Conservation (phyloP, 345 rosid genomes). For the Cochlearia excelsa region DNA sequence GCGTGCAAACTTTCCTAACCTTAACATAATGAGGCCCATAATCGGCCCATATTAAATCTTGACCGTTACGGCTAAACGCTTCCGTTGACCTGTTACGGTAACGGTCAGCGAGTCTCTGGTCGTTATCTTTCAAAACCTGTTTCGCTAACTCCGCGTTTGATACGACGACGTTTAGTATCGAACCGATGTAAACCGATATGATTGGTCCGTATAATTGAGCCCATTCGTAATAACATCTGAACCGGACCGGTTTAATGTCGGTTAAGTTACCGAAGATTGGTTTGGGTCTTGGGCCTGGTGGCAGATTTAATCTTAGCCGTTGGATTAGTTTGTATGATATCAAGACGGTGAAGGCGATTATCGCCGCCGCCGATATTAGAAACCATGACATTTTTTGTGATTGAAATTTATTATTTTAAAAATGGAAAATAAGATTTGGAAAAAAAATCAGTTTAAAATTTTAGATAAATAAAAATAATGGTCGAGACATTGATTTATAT, state of each 20-base stretch:
- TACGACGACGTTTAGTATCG: conserved; percentile 72
- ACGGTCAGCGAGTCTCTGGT: conserved; percentile 77
- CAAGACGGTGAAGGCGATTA: conserved; percentile 13
- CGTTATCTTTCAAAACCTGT: conserved; percentile 74
- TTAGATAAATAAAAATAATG: conserved; percentile 7
- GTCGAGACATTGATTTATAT: conserved; percentile 37
- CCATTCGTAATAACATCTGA: conserved; percentile 83
- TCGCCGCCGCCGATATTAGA: conserved; percentile 27
- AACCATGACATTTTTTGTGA: conserved; percentile 13
- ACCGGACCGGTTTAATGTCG: conserved; percentile 80
- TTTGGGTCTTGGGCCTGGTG: conserved; percentile 83
- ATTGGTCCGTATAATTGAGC: conserved; percentile 72
- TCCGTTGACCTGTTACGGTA: conserved; percentile 71
- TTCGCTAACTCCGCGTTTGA: conserved; percentile 68
- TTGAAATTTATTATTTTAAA: neutral
- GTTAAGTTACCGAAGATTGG: conserved; percentile 87
- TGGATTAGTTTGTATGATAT: conserved; percentile 41
- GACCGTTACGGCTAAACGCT: conserved; percentile 75
- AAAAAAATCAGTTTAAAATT: conserved; percentile 3
- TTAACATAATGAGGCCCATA: conserved; percentile 95
- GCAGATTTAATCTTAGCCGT: conserved; percentile 58
- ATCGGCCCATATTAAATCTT: conserved; percentile 95
- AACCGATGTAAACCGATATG: conserved; percentile 92
- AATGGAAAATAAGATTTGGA: no score
- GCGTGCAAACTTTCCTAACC: conserved; percentile 82